phyloP scores from a whole-genome alignment of 2,329 filamentous ascomycete species.

The Aspergillus vadensis region DNA sequence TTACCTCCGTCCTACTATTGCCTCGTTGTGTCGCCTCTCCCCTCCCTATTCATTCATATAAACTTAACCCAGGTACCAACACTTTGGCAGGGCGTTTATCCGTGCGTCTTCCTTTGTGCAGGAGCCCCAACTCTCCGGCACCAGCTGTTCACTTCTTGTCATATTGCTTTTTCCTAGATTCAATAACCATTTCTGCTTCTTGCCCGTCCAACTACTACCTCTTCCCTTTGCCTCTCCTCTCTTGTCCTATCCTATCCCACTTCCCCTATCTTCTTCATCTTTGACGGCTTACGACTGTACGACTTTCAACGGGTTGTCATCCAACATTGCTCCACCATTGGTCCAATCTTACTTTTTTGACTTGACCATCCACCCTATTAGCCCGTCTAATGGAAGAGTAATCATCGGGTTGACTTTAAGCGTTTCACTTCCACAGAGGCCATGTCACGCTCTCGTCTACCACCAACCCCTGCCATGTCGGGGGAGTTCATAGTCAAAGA shows the following conservation, averaged over 20 bases:
- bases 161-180: not conserved
- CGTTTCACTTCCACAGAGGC: constrained; percentile 1
- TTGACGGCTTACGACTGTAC: constrained; percentile 10
- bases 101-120: not conserved
- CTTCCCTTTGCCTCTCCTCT: not conserved
- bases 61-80: not conserved
- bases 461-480: constrained; percentile 43
- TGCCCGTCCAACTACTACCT: not conserved
- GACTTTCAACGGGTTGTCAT: constrained; percentile 11
- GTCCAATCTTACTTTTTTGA: constrained; percentile 1
- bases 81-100: not conserved
- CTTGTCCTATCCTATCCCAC: not conserved
- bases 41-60: not conserved
- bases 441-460: constrained; percentile 40
- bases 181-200: not conserved
- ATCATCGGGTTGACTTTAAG: not conserved
- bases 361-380: not conserved
- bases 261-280: not conserved
- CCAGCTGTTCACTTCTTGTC: not conserved
- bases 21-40: not conserved
- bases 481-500: constrained; percentile 43
- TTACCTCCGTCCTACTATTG: not conserved
- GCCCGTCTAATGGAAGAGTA: not conserved
- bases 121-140: not conserved
- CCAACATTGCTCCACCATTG: constrained; percentile 4